Evolutionary conservation across 1,284 basidiomycete species (phyloP), one percentile per base, ranked within the genome.

Genomic region (Fomitopsis schrenkii): DNA sequence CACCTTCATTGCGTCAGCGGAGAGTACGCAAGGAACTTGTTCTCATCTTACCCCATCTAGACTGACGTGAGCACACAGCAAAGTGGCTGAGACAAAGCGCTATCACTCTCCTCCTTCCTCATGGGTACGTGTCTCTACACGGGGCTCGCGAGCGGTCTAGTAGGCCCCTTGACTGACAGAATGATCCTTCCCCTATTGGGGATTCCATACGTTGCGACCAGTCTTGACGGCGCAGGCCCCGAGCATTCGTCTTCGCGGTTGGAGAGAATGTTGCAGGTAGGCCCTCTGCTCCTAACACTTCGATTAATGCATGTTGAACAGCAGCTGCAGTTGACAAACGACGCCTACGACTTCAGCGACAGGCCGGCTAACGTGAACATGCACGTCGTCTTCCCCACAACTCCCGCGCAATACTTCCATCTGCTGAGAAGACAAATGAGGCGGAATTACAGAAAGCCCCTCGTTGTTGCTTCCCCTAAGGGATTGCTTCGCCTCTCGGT

Each of bases 61-160:
- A 17, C 53, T 48, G 33, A 45, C 41, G 17, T 56, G 42, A 65
- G 14, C n/a, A 22, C 28, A 50, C 35, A 94, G 93, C 92, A 4
- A 97, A 97, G 79, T 97, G 95, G 95, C 76, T 95, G 61, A 94
- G 90, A 72, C 93, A 97, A 76, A 95, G 93, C 64, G 95, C 92
- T 0, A 83, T 97, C 42, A 90, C 95, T 4, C 77, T 97, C 68
- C 84, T 94, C 62, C 80, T 97, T 6, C 93, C 93, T 19, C 93
- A 95, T 66, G 93, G 72, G 72, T 74, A 62, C 38, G 68, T 44
- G 35, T 40, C 40, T 33, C 38, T 7, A 6, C 42, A 8, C 38
- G 8, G 30, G 30, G 30, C 30, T 33, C 30, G 30, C 30, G 2
- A 5, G 30, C 30, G 30, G 30, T 33, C 8, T 33, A 33, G 30